Evolutionary conservation across 192 early-diverging fungal species (phyloP), one percentile per base, ranked within the genome.

Genomic region (Entophlyctis luteolus): DNA sequence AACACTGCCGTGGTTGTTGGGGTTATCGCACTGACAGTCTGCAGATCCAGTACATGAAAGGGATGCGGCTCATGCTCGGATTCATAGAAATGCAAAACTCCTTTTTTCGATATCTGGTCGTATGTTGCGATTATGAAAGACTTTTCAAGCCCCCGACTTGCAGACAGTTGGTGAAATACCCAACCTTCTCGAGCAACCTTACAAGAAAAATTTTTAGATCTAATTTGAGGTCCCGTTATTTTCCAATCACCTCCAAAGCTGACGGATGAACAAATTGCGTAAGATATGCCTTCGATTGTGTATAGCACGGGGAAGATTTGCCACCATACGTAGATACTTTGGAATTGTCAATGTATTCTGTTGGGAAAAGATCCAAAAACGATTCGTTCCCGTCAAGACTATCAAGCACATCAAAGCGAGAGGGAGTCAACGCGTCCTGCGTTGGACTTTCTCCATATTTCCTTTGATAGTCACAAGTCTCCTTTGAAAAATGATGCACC

Each of bases 111-210:
- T 3, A 42, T 31, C 18, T 12, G 60, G n/a, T 47, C 5, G 23
- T 71, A 65, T 10, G 59, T 71, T 8, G 70, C 68, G 33, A 71
- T 46, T 1, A 35, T 54, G 31, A 47, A 65, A n/a, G 31, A 28
- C 45, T 71, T 71, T 37, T 55, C 38, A 59, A 59, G 65, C 0
- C 27, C 48, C 16, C 25, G 8, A 27, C 16, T 29, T 25, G 18
- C 10, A 25, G 46, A 34, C n/a, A 56, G 33, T 33, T 65, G 45
- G 32, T 57, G 25, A 35, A 62, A 71, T 4, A 71, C 34, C 70
- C 70, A 71, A 27, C 70, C 70, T 25, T 55, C 52, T 32, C 70
- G 48, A 6, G 70, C 70, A 34, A 71, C 56, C 70, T 71, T 5
- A 12, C 8, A 35, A 53, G 37, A 16, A 49, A 63, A 33, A 1